Percentiles rank a stretch among this genome's conserved stretches.
Evolutionary conservation across 139 green algal species (phyloP).

Genomic region (Micractinium conductrix): DNA sequence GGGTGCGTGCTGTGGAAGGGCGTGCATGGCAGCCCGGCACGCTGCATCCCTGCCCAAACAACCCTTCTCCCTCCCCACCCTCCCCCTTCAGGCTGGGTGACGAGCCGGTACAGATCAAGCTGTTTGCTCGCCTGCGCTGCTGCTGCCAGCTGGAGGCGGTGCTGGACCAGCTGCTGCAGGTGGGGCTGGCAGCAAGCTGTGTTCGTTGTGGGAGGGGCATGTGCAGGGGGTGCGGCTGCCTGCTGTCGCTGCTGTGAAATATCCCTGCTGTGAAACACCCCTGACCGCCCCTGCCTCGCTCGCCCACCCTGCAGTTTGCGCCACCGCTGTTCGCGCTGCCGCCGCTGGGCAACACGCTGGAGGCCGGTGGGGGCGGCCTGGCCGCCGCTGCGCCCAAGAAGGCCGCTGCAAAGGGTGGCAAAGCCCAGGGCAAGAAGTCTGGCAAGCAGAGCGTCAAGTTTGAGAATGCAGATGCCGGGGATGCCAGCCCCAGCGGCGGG

Average conservation of each 20-base stretch:
- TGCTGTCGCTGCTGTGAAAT: too few species aligned
- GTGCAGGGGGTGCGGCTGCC: too few species aligned
- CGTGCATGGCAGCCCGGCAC: too few species aligned
- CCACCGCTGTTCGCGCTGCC: slow-evolving; percentile 25
- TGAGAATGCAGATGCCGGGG: not conserved
- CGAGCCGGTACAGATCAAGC: slow-evolving; percentile 4
- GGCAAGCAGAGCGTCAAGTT: slow-evolving; percentile 25
- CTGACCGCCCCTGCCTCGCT: too few species aligned
- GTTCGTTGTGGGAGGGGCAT: too few species aligned
- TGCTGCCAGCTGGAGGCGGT: slow-evolving; percentile 39
- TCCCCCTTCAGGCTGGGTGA: slow-evolving; percentile 3
- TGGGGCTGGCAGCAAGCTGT: not conserved
- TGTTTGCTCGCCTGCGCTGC: slow-evolving; percentile 30
- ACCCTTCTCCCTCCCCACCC: too few species aligned
- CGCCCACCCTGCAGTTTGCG: not conserved
- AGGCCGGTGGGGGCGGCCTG: not conserved
- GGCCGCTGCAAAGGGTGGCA: slow-evolving; percentile 4
- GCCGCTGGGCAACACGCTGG: slow-evolving; percentile 16
- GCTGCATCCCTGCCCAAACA: too few species aligned
- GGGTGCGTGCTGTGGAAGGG: too few species aligned
- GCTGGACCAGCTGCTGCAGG: slow-evolving; percentile 31
- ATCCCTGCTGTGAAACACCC: too few species aligned
- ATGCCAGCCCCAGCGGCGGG: not conserved
- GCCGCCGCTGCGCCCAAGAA: slow-evolving; percentile 6
- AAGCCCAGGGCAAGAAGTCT: not conserved